A percentile compares a stretch with the other conserved stretches of the same genome.
Conservation (phyloP, 768 basidiomycete species). For the Auricularia cornea region DNA sequence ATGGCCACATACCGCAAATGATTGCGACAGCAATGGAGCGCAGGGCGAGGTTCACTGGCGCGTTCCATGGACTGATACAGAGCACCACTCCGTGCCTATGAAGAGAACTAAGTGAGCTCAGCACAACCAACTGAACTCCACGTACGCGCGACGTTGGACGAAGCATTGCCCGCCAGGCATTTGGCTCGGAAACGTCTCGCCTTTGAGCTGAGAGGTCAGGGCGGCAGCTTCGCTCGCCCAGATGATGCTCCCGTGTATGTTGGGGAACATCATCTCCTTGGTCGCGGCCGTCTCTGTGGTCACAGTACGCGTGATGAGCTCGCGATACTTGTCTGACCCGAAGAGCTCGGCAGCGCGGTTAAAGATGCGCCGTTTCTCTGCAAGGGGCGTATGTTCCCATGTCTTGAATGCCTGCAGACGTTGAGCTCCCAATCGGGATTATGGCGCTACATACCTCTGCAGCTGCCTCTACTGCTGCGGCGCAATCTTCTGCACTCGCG, state of each 20-base stretch:
- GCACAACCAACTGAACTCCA: conserved; percentile 22
- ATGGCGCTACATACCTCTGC: conserved; percentile 2
- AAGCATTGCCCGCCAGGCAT: conserved; percentile 38
- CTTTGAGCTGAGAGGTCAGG: conserved; percentile 31
- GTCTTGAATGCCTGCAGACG: conserved; percentile 39
- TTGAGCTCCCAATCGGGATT: conserved; percentile 23
- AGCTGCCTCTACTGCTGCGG: conserved; percentile 7
- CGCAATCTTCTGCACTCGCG: conserved; percentile 24
- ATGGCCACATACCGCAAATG: conserved; percentile 35
- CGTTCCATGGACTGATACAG: conserved; percentile 51
- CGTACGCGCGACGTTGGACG: conserved; percentile 40
- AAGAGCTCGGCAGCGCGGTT: conserved; percentile 41
- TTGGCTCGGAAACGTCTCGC: conserved; percentile 30
- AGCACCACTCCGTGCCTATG: conserved; percentile 11
- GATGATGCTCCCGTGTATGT: conserved; percentile 17
- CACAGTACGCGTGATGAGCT: conserved; percentile 24
- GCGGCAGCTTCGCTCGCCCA: conserved; percentile 19
- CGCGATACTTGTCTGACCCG: conserved; percentile 33
- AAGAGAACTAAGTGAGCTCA: conserved; percentile 29
- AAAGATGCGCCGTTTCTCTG: conserved; percentile 34
- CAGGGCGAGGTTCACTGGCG: conserved; percentile 36
- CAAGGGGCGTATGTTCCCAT: conserved; percentile 35
- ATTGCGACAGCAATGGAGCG: conserved; percentile 39
- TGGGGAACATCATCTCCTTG: conserved; percentile 20
- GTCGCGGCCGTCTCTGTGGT: conserved; percentile 34